Evolutionary conservation across 257 asterid species (phyloP).

Genomic region (Scutellaria barbata): DNA sequence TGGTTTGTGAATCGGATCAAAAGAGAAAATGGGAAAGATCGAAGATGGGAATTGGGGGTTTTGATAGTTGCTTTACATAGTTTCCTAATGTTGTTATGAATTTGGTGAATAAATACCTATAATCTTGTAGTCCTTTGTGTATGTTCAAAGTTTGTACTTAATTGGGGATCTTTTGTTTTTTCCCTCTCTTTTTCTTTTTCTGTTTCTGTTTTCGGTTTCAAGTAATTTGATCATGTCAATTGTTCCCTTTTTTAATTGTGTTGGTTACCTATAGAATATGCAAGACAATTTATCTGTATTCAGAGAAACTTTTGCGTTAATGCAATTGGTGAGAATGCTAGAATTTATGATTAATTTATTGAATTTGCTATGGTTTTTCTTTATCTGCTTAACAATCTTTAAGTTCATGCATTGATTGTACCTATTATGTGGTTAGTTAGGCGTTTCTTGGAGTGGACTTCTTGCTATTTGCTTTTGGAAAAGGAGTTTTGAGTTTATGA

Average conservation of each 20-base stretch:
- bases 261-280: slow-evolving; percentile 1
- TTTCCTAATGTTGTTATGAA: neutral
- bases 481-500: slow-evolving; percentile 31
- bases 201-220: neutral
- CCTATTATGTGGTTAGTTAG: slow-evolving; percentile 29
- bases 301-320: no score
- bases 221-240: neutral
- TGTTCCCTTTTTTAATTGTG: neutral
- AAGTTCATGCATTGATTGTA: slow-evolving; percentile 1
- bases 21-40: neutral
- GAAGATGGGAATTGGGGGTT: slow-evolving; percentile 6
- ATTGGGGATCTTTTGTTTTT: neutral
- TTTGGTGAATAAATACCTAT: neutral
- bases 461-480: slow-evolving; percentile 8
- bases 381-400: neutral
- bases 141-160: neutral
- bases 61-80: neutral
- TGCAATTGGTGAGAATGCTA: no score
- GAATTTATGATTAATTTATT: no score
- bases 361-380: no score
- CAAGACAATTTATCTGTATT: no score
- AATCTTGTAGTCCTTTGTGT: neutral
- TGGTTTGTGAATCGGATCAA: neutral
- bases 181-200: neutral
- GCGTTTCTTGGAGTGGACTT: slow-evolving; percentile 16